These are phyloP conservation scores for Boletales sp. DNA, from an alignment of 768 basidiomycete species.

Conservation along the genomic window DNA sequence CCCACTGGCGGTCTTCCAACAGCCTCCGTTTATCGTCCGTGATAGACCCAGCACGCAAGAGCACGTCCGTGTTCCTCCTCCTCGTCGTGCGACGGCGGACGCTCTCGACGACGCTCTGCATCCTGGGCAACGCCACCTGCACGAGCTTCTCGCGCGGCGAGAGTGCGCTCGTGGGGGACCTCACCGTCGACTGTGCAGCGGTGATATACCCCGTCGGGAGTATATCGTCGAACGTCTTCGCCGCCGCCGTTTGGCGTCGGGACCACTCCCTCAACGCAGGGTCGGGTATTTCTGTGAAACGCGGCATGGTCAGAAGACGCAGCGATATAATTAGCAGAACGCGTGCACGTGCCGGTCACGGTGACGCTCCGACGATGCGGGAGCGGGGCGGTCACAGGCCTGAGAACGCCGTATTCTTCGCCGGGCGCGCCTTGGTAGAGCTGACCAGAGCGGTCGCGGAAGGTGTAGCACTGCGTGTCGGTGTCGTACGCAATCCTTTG, in stretches of 20 bases:
- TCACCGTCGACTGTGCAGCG: slow-evolving; percentile 24
- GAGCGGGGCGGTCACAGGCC: slow-evolving; percentile 27
- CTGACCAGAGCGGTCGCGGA: slow-evolving; percentile 42
- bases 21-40: slow-evolving; percentile 18
- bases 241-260: slow-evolving; percentile 9
- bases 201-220: slow-evolving; percentile 46
- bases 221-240: slow-evolving; percentile 45
- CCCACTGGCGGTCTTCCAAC: slow-evolving; percentile 18
- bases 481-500: slow-evolving; percentile 52
- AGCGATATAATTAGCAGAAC: too few relatives aligned
- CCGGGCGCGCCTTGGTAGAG: slow-evolving; percentile 45
- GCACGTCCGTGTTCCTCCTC: neutral
- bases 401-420: slow-evolving; percentile 43
- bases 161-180: slow-evolving; percentile 1
- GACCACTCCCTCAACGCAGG: slow-evolving; percentile 23
- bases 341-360: slow-evolving; percentile 19
- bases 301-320: too few relatives aligned
- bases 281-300: slow-evolving; percentile 24
- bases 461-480: slow-evolving; percentile 49
- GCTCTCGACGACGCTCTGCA: slow-evolving; percentile 36
- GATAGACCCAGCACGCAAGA: slow-evolving; percentile 12
- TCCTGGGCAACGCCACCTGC: slow-evolving; percentile 36
- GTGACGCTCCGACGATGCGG: slow-evolving; percentile 25
- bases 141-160: slow-evolving; percentile 31
- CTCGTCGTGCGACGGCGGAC: slow-evolving; percentile 20